These are phyloP conservation scores for Phanerochaete sordida DNA, from an alignment of 768 basidiomycete species.

Conservation along the genomic window DNA sequence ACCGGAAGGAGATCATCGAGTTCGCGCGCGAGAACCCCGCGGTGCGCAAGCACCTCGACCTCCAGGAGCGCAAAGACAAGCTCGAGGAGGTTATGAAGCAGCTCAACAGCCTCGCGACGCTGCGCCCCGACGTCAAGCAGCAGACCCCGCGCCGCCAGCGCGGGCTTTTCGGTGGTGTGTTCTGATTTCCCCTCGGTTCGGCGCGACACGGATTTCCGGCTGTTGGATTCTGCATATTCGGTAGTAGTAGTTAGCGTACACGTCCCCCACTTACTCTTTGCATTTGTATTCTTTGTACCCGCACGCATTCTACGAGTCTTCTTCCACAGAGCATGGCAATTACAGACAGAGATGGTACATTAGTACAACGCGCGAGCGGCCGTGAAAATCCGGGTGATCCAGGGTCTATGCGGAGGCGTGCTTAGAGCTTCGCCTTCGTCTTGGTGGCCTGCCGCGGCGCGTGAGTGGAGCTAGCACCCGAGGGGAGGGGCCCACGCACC, in stretches of 20 bases:
- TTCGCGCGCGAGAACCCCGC: constrained; percentile 95
- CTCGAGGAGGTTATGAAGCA: constrained; percentile 98
- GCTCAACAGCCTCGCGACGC: constrained; percentile 84
- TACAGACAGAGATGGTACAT: neutral
- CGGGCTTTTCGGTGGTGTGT: constrained; percentile 77
- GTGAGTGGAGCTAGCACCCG: neutral
- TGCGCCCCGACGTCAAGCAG: constrained; percentile 73
- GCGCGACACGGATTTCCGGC: neutral
- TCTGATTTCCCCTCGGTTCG: constrained; percentile 33
- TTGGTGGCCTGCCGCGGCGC: constrained; percentile 25
- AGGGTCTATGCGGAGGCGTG: neutral
- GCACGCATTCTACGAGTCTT: neutral
- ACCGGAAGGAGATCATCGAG: constrained; percentile 81
- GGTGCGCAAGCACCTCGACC: constrained; percentile 83
- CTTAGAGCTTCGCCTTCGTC: constrained; percentile 41
- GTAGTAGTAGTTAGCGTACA: neutral
- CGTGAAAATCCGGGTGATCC: neutral
- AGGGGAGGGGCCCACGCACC: constrained; percentile 37
- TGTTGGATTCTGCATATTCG: neutral
- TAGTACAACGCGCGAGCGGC: neutral
- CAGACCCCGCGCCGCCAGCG: constrained; percentile 69
- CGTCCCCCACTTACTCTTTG: constrained; percentile 5
- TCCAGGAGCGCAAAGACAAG: constrained; percentile 97
- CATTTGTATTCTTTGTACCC: neutral
- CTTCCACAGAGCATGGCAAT: neutral